Evolutionary conservation across 164 flowering plant genomes (phyloP).

Genomic region (Kingdonia uniflora): DNA sequence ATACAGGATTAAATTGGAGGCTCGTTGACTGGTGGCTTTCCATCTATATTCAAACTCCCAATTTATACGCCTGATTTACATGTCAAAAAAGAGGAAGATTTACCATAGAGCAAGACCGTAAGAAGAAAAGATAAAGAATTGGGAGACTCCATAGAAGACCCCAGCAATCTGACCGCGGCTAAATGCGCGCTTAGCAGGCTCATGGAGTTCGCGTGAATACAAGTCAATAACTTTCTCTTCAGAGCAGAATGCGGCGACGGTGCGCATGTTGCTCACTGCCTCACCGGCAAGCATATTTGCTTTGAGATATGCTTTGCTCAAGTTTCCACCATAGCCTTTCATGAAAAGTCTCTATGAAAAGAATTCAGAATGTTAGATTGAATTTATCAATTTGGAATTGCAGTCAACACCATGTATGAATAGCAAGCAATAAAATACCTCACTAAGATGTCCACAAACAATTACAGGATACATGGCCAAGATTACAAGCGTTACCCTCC

Average conservation of each 20-base stretch:
- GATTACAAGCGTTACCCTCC: conserved; percentile 84
- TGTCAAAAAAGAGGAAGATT: too few species aligned
- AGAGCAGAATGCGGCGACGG: conserved; percentile 88
- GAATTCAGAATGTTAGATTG: not conserved
- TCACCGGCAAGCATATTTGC: conserved; percentile 98
- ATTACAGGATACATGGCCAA: conserved; percentile 75
- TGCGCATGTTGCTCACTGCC: conserved; percentile 90
- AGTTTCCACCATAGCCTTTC: conserved; percentile 93
- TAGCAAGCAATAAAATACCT: conserved; percentile 33
- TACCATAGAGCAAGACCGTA: conserved; percentile 96
- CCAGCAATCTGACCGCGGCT: conserved; percentile 92
- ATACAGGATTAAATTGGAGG: too few species aligned
- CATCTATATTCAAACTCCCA: too few species aligned
- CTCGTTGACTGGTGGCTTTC: too few species aligned
- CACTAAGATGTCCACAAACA: conserved; percentile 82
- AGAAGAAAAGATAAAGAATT: conserved; percentile 86
- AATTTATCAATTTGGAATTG: not conserved
- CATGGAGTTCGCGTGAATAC: conserved; percentile 61
- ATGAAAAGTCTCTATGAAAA: conserved; percentile 70
- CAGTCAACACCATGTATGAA: not conserved
- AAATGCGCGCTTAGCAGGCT: conserved; percentile 62
- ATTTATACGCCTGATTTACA: too few species aligned
- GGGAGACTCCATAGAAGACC: conserved; percentile 75
- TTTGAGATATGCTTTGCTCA: conserved; percentile 85
- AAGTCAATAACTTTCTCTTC: conserved; percentile 78